A percentile compares a stretch with the other conserved stretches of the same genome.
phyloP scores from a whole-genome alignment of 2,329 filamentous ascomycete species.

The Arthrobotrys iridis region DNA sequence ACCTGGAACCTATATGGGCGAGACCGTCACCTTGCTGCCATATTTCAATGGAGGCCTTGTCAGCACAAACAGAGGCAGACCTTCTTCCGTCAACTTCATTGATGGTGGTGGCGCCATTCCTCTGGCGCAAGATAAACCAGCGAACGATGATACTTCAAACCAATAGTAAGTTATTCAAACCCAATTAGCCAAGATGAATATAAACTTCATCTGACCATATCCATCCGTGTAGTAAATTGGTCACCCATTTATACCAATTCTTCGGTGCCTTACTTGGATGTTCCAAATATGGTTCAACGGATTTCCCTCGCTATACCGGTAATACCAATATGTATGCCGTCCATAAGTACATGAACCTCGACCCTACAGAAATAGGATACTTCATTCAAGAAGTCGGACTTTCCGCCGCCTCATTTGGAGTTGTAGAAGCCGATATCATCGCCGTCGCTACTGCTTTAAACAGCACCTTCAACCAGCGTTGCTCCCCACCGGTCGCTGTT shows the following conservation, averaged over 20 bases:
- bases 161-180: slow-evolving; percentile 67
- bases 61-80: slow-evolving; percentile 66
- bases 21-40: slow-evolving; percentile 67
- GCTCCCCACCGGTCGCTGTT: slow-evolving; percentile 64
- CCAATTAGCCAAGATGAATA: too few relatives aligned
- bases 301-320: slow-evolving; percentile 66
- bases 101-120: slow-evolving; percentile 70
- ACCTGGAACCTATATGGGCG: slow-evolving; percentile 65
- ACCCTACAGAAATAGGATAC: slow-evolving; percentile 67
- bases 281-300: slow-evolving; percentile 65
- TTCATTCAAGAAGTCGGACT: slow-evolving; percentile 71
- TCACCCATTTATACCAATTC: slow-evolving; percentile 72
- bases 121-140: slow-evolving; percentile 68
- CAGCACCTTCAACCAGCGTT: slow-evolving; percentile 67
- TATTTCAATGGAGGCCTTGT: slow-evolving; percentile 70
- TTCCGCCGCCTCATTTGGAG: slow-evolving; percentile 69
- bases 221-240: slow-evolving; percentile 64
- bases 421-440: slow-evolving; percentile 66
- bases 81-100: slow-evolving; percentile 69
- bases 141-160: slow-evolving; percentile 66
- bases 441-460: slow-evolving; percentile 66
- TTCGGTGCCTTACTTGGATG: slow-evolving; percentile 71
- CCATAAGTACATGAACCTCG: slow-evolving; percentile 71
- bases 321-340: slow-evolving; percentile 66
- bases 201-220: not conserved